A percentile compares a stretch with the other conserved stretches of the same genome.
Evolutionary conservation across 495 filamentous ascomycete genomes (phyloP).

Genomic region (Aspergillus homomorphus): DNA sequence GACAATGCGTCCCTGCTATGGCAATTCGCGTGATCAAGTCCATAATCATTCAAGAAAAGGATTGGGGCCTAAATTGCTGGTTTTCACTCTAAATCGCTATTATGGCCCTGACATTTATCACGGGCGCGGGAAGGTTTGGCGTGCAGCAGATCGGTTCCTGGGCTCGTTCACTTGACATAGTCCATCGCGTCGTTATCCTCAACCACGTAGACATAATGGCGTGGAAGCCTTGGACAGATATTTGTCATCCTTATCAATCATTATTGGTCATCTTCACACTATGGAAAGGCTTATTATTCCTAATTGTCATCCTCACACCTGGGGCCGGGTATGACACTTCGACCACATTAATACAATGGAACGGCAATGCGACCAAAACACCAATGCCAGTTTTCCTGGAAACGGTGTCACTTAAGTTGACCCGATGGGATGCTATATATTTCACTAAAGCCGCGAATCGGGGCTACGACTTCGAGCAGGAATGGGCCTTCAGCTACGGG

Average conservation of each 20-base stretch:
- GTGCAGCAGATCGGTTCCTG: neutral
- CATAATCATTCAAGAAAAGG: no score
- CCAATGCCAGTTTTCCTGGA: neutral
- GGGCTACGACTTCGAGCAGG: constrained; percentile 7
- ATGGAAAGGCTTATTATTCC: constrained; percentile 7
- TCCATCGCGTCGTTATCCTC: neutral
- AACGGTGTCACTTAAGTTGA: constrained; percentile 1
- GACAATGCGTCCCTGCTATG: no score
- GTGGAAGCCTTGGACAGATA: neutral
- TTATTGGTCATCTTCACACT: neutral
- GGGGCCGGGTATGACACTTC: constrained; percentile 13
- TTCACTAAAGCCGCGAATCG: constrained; percentile 6
- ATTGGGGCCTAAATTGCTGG: no score
- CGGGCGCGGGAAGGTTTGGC: neutral
- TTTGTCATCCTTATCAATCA: neutral
- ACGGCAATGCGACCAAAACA: neutral
- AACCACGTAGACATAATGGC: neutral
- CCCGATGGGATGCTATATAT: constrained; percentile 11
- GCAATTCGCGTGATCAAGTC: no score
- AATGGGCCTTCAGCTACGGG: constrained; percentile 9
- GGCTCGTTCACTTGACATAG: neutral
- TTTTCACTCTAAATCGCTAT: neutral
- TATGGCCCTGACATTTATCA: neutral
- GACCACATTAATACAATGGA: constrained; percentile 1
- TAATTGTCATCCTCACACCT: neutral